Evolutionary conservation across 2,329 filamentous ascomycete genomes (phyloP), one percentile per base, ranked within the genome.

Genomic region (Aspergillus fumigatus): DNA sequence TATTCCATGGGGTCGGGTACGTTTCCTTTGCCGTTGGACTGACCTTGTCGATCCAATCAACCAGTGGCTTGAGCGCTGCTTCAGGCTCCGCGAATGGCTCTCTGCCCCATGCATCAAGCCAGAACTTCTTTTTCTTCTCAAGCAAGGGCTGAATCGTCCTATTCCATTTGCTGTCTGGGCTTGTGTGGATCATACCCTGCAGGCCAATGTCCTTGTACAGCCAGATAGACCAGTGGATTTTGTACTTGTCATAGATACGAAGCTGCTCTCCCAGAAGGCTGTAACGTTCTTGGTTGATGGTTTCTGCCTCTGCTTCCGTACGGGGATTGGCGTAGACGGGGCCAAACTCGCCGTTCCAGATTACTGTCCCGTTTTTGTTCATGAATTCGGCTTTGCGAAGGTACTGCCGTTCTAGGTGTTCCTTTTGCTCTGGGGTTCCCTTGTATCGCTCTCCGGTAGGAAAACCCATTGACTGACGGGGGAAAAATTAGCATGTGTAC

Each of bases 191-290:
- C 81, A 84, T 83, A 5, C 81, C 82, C 66, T 84, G 81, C 48
- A 80, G 75, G 0, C 82, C 80, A 41, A 84, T 78, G 56, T 84
- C 81, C 65, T 84, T 84, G 68, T 83, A 84, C 0, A 82, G 68
- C 82, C 82, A 84, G 63, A 87, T 87, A 14, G 73, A 80, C 84
- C 84, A 87, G 53, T 76, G 74, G 38, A 82, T 80, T 50, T 76
- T 68, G 56, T 80, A 68, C 66, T 79, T 77, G 52, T 79, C 77
- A 65, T 84, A 84, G 45, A 84, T 79, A 10, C 70, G 67, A 29
- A 84, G 67, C 63, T 82, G 79, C 17, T 76, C 74, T 11, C 75
- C 74, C 3, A 82, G 71, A 35, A 82, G 69, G 27, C 75, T 72
- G 62, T 79, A 79, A 3, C 79, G 70, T 48, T 75, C 70, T 52